phyloP scores from a whole-genome alignment of 805 yeast genomes.

The Lipomyces anomalus region DNA sequence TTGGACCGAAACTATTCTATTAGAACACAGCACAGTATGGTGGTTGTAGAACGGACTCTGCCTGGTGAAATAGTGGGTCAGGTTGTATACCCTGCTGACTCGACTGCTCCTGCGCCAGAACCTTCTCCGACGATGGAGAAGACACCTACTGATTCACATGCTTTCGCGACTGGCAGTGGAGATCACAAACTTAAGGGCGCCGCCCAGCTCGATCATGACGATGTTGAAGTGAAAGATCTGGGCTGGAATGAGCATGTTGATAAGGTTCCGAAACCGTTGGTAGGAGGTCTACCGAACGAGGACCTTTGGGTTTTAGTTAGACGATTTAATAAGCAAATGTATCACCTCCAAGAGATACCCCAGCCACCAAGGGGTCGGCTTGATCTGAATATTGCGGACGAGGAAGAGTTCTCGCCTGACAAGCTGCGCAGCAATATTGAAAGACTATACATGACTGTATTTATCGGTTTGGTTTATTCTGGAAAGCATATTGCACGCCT shows the following conservation, averaged over 20 bases:
- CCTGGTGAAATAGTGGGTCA: too few species aligned
- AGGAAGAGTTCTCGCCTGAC: slow-evolving; percentile 14
- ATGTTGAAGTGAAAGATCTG: too few species aligned
- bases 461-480: slow-evolving; percentile 1
- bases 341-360: slow-evolving; percentile 2
- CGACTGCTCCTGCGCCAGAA: too few species aligned
- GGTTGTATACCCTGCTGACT: too few species aligned
- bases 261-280: neutral
- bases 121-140: too few species aligned
- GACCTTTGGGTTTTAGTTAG: slow-evolving; percentile 8
- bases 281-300: slow-evolving; percentile 1
- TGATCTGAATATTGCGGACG: slow-evolving; percentile 6
- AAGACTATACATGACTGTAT: slow-evolving; percentile 10
- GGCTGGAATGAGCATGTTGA: neutral
- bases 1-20: too few species aligned
- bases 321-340: slow-evolving; percentile 10
- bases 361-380: slow-evolving; percentile 4
- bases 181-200: too few species aligned
- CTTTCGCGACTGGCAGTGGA: too few species aligned
- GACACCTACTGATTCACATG: too few species aligned
- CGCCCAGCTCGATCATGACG: too few species aligned
- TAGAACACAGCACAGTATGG: too few species aligned
- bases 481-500: slow-evolving; percentile 9
- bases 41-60: too few species aligned
- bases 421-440: slow-evolving; percentile 9